Evolutionary conservation across 2,329 filamentous ascomycete genomes (phyloP).

Genomic region (Trichoderma lentiforme): DNA sequence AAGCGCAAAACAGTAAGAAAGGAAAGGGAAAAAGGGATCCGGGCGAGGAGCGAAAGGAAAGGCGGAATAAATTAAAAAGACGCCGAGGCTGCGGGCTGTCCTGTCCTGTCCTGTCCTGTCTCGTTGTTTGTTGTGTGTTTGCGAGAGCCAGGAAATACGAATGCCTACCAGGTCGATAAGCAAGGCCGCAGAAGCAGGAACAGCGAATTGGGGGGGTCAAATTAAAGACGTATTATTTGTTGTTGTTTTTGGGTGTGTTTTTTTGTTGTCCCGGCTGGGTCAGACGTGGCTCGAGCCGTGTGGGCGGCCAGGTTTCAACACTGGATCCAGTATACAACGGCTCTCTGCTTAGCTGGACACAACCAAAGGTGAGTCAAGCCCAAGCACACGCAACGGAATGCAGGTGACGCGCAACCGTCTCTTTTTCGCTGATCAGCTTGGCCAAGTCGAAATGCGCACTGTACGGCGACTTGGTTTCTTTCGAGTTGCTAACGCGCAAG

Average conservation of each 20-base stretch:
- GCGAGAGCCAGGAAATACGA: neutral
- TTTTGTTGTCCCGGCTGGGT: neutral
- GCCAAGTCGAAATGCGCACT: neutral
- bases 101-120: neutral
- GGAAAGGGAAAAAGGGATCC: neutral
- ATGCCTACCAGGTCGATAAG: neutral
- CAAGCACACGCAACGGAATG: neutral
- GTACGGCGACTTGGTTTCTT: neutral
- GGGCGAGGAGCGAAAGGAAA: neutral
- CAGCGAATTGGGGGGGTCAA: neutral
- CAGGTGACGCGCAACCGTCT: constrained; percentile 4
- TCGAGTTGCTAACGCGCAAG: neutral
- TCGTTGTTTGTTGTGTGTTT: neutral
- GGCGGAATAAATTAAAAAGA: neutral
- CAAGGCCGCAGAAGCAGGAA: neutral
- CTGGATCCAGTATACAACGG: neutral
- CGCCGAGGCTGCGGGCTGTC: neutral
- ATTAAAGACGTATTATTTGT: constrained; percentile 1
- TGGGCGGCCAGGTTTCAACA: neutral
- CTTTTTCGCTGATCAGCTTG: neutral
- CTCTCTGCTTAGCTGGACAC: neutral
- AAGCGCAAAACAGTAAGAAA: neutral
- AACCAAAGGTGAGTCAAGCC: neutral
- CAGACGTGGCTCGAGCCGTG: constrained; percentile 14
- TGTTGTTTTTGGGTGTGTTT: neutral